Base-by-base conservation (phyloP, 2,329 filamentous ascomycete species). In the Sclerotinia nivalis region DNA sequence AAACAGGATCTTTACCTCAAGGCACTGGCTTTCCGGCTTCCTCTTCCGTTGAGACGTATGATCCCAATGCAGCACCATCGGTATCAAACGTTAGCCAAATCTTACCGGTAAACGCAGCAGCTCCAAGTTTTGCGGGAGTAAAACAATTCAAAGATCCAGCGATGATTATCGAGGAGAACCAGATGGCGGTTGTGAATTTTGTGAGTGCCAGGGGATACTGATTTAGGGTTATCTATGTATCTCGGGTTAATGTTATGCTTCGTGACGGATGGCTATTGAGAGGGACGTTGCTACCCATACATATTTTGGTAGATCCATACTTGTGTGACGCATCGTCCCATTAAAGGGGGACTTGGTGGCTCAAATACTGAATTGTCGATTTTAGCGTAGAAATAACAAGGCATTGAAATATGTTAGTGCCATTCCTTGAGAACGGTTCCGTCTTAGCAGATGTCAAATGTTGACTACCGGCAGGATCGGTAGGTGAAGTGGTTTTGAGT, bases 101-200 rank as follows among this genome's bases (percentile, higher is more conserved):
- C 10, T 62, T 74, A n/a, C 76, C 75, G 15, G 50, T 55, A 13
- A 74, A 72, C 47, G 54, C 72, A 18, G 50, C 59, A 9, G 34
- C 70, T 22, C 73, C 74, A 40, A 62, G 64, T 34, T 73, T 75
- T 66, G 64, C n/a, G n/a, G 72, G 69, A 6, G 68, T 61, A 6
- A 68, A 71, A 69, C 62, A 52, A 52, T 56, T 55, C 20, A 66
- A 71, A 25, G 74, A 76, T 68, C 74, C 73, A 10, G 75, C 75
- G 8, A 62, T 73, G 13, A 76, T 76, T 54, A 73, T 76, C 37
- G 74, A 74, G 49, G 66, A 70, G 18, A 73, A 72, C 61, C 75
- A 75, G 49, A 50, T 56, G 4, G 67, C 71, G 3, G 73, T 75
- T 62, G 66, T 77, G 50, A 47, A 65, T n/a, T 71, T 72, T 34